Evolutionary conservation across 805 yeast species (phyloP), one percentile per base, ranked within the genome.

Genomic region (Hermanozyma aechmeae): DNA sequence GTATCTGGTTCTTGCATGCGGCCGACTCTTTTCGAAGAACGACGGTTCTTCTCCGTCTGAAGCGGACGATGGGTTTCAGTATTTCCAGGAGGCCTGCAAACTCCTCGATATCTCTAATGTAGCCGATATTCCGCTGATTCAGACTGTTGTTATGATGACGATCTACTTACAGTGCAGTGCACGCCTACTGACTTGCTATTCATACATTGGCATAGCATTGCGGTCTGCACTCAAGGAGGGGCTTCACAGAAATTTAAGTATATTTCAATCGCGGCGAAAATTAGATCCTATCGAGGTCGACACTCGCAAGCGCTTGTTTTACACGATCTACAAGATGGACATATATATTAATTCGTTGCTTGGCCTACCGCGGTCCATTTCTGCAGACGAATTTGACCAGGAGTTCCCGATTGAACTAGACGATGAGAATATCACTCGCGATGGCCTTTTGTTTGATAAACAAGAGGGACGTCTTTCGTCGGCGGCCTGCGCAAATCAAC

Each of bases 261-360:
- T 61, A 6, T 60, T 62, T 35, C 66, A 61, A 30, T 61, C 74
- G 24, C 64, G 73, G 40, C 33, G 65, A 15, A 74, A 76, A 40
- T 61, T 69, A 27, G 79, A 79, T 40, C 87, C 87, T 1, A 76
- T 86, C 19, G 93, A 83, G 47, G 61, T 76, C 22, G 95, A 87
- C 46, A 79, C 83, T 2, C 65, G 94, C 35, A 86, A 85, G 52
- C 65, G 96, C 34, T 56, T 87, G 24, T 86, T 86, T 50, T 86
- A 89, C 82, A 79, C 95, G 1, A 78, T 86, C 37, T 80, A 82
- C 51, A 86, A 86, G 50, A 80, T 85, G 79, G 96, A 87, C 47
- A 75, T 84, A 25, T 86, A 87, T 50, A 82, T 85, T 44, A 83
- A 82, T 50, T 80, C 95, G 6, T 76, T 86, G 59, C 51, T 87